Evolutionary conservation across 768 basidiomycete genomes (phyloP).

Genomic region (Lyophyllum shimeji): DNA sequence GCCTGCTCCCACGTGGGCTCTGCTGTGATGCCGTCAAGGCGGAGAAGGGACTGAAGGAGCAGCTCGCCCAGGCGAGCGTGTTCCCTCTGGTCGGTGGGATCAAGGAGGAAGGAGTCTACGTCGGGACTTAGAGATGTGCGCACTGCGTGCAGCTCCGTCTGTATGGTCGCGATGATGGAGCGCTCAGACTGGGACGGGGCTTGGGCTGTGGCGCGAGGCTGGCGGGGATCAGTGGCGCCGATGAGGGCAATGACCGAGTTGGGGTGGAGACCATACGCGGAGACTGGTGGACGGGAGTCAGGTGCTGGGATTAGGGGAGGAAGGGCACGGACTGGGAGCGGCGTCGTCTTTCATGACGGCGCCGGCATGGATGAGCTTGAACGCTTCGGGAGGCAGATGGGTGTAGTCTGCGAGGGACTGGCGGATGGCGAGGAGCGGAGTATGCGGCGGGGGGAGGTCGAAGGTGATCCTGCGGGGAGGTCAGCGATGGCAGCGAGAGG

Average conservation of each 20-base stretch:
- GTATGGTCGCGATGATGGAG: slow-evolving; percentile 52
- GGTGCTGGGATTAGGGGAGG: background rate
- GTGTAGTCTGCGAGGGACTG: slow-evolving; percentile 70
- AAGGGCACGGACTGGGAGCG: slow-evolving; percentile 51
- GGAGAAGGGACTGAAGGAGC: slow-evolving; percentile 82
- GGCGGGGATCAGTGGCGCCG: slow-evolving; percentile 37
- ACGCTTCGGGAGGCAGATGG: slow-evolving; percentile 62
- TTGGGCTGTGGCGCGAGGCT: slow-evolving; percentile 19
- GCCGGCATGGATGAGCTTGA: slow-evolving; percentile 89
- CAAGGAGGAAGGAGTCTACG: slow-evolving; percentile 54
- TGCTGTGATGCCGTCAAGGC: slow-evolving; percentile 78
- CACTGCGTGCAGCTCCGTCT: slow-evolving; percentile 51
- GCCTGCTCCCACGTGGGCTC: slow-evolving; percentile 79
- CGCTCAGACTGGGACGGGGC: slow-evolving; percentile 44
- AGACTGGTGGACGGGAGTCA: slow-evolving; percentile 43
- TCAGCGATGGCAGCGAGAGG: background rate
- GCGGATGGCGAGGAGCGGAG: slow-evolving; percentile 60
- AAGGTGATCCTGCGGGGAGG: slow-evolving; percentile 32
- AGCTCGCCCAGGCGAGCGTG: slow-evolving; percentile 72
- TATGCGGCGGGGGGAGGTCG: slow-evolving; percentile 55
- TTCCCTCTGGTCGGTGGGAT: slow-evolving; percentile 32
- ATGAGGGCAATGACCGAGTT: slow-evolving; percentile 74
- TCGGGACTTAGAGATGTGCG: slow-evolving; percentile 53
- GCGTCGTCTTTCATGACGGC: slow-evolving; percentile 87
- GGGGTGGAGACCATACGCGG: slow-evolving; percentile 70